phyloP scores from a whole-genome alignment of 1,284 basidiomycete species.

The Lentinula novae-zelandiae region DNA sequence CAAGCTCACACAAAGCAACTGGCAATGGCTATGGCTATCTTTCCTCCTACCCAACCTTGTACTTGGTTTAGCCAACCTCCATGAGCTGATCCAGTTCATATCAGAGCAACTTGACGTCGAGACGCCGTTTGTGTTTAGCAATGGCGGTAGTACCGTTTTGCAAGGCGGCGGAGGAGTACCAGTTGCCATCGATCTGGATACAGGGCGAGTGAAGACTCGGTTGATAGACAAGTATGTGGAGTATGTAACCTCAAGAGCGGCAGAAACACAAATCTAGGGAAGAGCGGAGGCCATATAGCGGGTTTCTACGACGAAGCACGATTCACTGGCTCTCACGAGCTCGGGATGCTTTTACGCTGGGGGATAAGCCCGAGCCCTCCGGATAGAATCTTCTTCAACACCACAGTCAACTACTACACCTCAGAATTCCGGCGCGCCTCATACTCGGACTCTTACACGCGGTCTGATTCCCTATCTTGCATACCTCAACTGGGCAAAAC shows the following conservation, averaged over 20 bases:
- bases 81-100: too few species aligned
- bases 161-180: too few species aligned
- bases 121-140: too few species aligned
- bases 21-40: too few species aligned
- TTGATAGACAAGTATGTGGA: conserved; percentile 67
- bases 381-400: neutral
- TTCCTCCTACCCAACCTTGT: too few species aligned
- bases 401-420: neutral
- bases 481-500: conserved; percentile 73
- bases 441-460: conserved; percentile 18
- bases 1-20: too few species aligned
- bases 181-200: too few species aligned
- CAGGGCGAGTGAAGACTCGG: too few species aligned
- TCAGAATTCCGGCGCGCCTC: too few species aligned
- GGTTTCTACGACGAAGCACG: conserved; percentile 72
- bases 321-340: conserved; percentile 82
- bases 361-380: conserved; percentile 69
- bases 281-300: conserved; percentile 16
- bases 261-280: neutral
- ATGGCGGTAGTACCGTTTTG: too few species aligned
- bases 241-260: conserved; percentile 23
- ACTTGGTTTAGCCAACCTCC: too few species aligned
- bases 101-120: too few species aligned
- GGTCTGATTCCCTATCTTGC: conserved; percentile 77
- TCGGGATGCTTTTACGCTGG: conserved; percentile 86